Percentiles rank a stretch among this genome's conserved stretches.
Conservation (phyloP, 805 yeast species). For the Wickerhamomyces chaumierensis region DNA sequence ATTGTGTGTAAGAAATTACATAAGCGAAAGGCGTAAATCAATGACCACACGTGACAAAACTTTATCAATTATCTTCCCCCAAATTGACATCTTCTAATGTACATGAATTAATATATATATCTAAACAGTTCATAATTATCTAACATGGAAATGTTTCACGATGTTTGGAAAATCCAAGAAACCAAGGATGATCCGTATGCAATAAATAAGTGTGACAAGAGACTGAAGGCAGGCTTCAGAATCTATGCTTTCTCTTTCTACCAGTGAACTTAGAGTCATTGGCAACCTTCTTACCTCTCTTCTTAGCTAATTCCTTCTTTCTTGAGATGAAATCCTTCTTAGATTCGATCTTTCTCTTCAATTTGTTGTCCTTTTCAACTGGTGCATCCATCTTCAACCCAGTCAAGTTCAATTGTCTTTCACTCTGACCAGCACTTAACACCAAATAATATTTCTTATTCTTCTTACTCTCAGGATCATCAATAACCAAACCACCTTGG, state of each 20-base stretch:
- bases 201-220: no score
- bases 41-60: no score
- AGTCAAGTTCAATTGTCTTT: constrained; percentile 60
- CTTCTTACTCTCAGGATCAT: constrained; percentile 86
- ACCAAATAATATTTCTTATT: constrained; percentile 88
- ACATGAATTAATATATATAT: neutral
- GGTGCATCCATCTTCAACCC: constrained; percentile 76
- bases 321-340: constrained; percentile 74
- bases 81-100: no score
- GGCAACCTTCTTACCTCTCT: constrained; percentile 85
- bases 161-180: no score
- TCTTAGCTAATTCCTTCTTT: constrained; percentile 88
- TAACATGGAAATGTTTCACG: no score
- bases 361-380: constrained; percentile 25
- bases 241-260: constrained; percentile 61
- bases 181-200: neutral
- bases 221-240: constrained; percentile 28
- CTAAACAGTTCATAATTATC: no score
- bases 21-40: no score
- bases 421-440: constrained; percentile 75
- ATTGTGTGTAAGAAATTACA: neutral
- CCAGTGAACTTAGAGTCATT: constrained; percentile 87
- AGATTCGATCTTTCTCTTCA: constrained; percentile 46
- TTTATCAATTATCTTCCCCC: no score
- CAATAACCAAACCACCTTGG: constrained; percentile 90